Base-by-base conservation (phyloP, 1,284 basidiomycete genomes). In the Cutaneotrichosporon arboriforme region DNA sequence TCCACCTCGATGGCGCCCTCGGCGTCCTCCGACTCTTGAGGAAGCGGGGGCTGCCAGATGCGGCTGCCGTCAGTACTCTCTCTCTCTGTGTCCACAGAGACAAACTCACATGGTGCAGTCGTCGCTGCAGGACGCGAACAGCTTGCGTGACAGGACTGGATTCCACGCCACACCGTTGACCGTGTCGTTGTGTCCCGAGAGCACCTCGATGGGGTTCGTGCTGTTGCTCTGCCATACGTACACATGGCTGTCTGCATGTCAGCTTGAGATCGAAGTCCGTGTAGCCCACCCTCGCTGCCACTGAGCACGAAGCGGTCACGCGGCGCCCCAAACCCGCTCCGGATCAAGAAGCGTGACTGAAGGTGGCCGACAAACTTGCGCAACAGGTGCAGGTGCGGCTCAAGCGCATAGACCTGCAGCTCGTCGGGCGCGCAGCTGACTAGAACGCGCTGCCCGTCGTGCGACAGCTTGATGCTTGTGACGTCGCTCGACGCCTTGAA, bases 151-250 rank as follows among this genome's bases (percentile, higher is more conserved):
- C 56, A 79, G 80, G 21, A 70, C 67, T 1, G 90, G 91, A 74
- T 97, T 94, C 96, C 96, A 98, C 14, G 91, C 88, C 10, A 98
- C 92, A 17, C 87, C 86, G 72, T 97, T 99, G 56, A 99, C 93
- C 54, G 86, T 87, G 36, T 91, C 91, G 46, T 76, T 73, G 65
- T 98, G 96, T 0, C 93, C 94, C 1, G 81, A 72, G 1, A 97
- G 81, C 21, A 85, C 81, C 72, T 97, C 90, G 22, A 98, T 79
- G 40, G 92, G 80, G 0, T 81, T 78, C 0, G 87, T 88, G 4
- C 86, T 86, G 63, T 90, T 86, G 48, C 87, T 85, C 73, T 97
- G 90, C 92, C 94, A 99, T 20, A 97, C 82, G 75, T 97, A 97
- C 46, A 97, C 85, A 60, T 87, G 87, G 39, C 84, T 83, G 77